Conservation (phyloP, 768 basidiomycete genomes). For the Termitomyces heimii region DNA sequence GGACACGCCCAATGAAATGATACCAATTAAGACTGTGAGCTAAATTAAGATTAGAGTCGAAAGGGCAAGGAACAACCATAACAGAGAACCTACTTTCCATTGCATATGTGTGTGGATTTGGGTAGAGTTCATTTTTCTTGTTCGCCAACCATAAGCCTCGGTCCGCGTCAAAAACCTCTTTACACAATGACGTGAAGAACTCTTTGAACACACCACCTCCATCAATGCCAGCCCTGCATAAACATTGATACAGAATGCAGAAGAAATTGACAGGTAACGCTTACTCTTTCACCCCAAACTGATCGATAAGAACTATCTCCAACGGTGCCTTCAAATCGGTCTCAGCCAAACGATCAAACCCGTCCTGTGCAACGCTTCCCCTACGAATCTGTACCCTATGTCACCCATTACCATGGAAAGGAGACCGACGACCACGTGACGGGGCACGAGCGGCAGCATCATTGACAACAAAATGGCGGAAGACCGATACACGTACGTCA, state of each 20-base stretch:
- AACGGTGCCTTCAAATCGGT: constrained; percentile 77
- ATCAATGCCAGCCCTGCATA: constrained; percentile 78
- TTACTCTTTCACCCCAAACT: constrained; percentile 81
- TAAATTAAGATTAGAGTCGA: constrained; percentile 25
- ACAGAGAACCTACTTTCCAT: constrained; percentile 60
- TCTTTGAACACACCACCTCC: constrained; percentile 98
- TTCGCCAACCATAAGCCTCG: constrained; percentile 92
- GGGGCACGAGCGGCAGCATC: constrained; percentile 33
- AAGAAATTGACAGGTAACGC: constrained; percentile 19
- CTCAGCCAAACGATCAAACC: constrained; percentile 78
- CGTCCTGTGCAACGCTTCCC: constrained; percentile 80
- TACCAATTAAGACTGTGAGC: constrained; percentile 90
- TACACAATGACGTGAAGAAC: constrained; percentile 88
- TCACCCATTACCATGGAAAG: constrained; percentile 6
- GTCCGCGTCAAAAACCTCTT: constrained; percentile 93
- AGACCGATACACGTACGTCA: constrained; percentile 83
- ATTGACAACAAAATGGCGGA: constrained; percentile 74
- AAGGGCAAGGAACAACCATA: neutral
- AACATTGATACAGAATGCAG: neutral
- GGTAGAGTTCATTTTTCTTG: constrained; percentile 90
- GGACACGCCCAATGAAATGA: constrained; percentile 84
- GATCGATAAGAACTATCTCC: constrained; percentile 89
- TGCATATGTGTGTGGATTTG: constrained; percentile 89
- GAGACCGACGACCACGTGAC: neutral
- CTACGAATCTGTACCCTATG: constrained; percentile 58